Base-by-base conservation (phyloP, 345 rosid species). In the Citrus inodora region DNA sequence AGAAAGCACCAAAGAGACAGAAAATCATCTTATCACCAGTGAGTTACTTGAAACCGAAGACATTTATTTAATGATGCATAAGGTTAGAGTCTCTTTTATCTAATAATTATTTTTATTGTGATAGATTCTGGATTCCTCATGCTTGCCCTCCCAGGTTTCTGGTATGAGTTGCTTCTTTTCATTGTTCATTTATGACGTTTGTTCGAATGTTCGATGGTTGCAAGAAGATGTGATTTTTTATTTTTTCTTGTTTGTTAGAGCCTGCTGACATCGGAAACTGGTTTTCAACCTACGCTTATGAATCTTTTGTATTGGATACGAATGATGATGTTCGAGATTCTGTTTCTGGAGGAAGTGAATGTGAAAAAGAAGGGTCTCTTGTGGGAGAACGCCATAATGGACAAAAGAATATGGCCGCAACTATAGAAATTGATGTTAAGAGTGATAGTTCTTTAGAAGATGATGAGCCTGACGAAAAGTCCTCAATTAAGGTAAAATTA, bases 241-340 rank as follows among this genome's bases (percentile, higher is more conserved):
- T 30, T 30, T 30, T 30, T 81, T 71, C 11, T 46, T 77, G 55
- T 73, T 4, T 76, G 60, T 76, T 88, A 92, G 95, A 87, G 78
- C 91, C 91, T 82, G 87, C 92, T 69, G 83, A 87, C 61, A 30
- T 90, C 24, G 74, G 81, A 35, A 87, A 91, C 61, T 91, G 90
- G 94, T 87, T 83, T 80, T 84, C 97, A 3, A 90, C 91, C 80
- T 92, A 88, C 80, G 87, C 67, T 33, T 88, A 86, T 73, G 91
- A 93, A 42, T 90, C 97, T 9, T 90, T 89, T 24, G 63, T 80
- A 63, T 71, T 88, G 63, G 88, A 85, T 79, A 81, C 88, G 3
- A 68, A 63, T 66, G 90, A 86, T 72, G 86, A 75, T 76, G 63
- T 82, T 71, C 35, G 32, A 76, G 83, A 77, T 48, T 82, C 71